Conservation (phyloP, 352 stramenopile species). For the Globisporangium canariense region DNA sequence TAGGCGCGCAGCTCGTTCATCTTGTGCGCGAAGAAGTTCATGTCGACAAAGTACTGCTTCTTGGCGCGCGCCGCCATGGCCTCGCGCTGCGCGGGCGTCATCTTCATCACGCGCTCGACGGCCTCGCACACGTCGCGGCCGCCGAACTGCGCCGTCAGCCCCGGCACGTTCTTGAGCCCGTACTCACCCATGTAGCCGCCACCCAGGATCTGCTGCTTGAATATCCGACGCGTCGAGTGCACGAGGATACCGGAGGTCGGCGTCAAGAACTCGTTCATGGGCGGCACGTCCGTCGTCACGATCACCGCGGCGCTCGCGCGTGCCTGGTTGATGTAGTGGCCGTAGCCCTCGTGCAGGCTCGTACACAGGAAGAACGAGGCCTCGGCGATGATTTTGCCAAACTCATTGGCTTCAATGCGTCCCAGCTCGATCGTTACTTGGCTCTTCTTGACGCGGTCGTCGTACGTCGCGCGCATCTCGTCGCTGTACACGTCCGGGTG, state of each 20-base stretch:
- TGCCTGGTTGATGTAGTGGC: constrained; percentile 69
- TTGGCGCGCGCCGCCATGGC: constrained; percentile 36
- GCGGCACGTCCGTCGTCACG: constrained; percentile 45
- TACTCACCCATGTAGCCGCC: constrained; percentile 46
- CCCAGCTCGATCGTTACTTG: constrained; percentile 8
- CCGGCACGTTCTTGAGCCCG: constrained; percentile 40
- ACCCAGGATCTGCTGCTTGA: constrained; percentile 47
- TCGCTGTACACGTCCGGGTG: constrained; percentile 20
- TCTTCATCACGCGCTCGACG: constrained; percentile 48
- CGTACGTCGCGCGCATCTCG: constrained; percentile 10
- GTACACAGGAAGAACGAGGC: constrained; percentile 45
- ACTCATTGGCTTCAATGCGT: constrained; percentile 20
- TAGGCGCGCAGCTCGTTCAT: constrained; percentile 47
- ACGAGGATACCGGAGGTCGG: constrained; percentile 42
- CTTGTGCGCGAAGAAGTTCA: constrained; percentile 59
- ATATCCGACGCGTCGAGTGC: constrained; percentile 21
- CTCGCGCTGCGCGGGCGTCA: constrained; percentile 41
- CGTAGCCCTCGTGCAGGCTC: constrained; percentile 52
- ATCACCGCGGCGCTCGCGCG: constrained; percentile 40
- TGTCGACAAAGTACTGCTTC: constrained; percentile 62
- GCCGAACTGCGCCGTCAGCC: constrained; percentile 37
- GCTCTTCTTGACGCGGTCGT: constrained; percentile 14
- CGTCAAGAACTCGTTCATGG: constrained; percentile 66
- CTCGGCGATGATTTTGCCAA: constrained; percentile 40
- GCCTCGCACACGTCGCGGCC: constrained; percentile 41